Conservation (phyloP, 116 monocot genomes). For the Phalaenopsis hybrid region DNA sequence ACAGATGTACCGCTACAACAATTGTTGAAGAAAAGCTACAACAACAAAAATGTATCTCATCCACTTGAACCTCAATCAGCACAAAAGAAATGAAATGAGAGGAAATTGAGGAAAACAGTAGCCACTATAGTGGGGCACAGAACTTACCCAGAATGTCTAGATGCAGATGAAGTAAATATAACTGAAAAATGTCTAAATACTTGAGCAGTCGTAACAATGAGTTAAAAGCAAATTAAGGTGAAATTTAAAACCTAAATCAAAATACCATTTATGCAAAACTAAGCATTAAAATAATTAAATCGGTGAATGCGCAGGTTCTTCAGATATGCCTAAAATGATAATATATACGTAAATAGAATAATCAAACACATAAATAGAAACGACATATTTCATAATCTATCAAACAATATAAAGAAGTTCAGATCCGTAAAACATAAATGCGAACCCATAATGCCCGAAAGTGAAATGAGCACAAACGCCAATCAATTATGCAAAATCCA, state of each 20-base stretch:
- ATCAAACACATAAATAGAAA: not conserved
- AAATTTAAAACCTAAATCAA: slow-evolving; percentile 1
- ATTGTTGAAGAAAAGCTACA: not conserved
- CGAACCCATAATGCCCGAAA: not conserved
- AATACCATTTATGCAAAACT: not conserved
- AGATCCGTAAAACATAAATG: not conserved
- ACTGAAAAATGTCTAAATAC: not conserved
- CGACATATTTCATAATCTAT: not conserved
- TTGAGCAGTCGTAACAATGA: not conserved
- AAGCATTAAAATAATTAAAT: not conserved
- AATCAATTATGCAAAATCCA: too few relatives aligned
- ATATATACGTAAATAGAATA: not conserved
- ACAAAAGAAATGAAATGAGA: not conserved
- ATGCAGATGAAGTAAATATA: not conserved
- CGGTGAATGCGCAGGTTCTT: not conserved
- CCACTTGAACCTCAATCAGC: not conserved
- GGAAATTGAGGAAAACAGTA: not conserved
- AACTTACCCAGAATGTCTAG: not conserved
- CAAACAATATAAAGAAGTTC: not conserved
- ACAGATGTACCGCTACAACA: not conserved
- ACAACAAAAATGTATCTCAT: not conserved
- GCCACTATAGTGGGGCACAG: not conserved
- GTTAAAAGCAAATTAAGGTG: not conserved
- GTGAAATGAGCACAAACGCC: not conserved
- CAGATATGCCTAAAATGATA: not conserved